These are phyloP conservation scores for Blastobotrys apis DNA, from an alignment of 1,139 yeast genomes.

Conservation along the genomic window DNA sequence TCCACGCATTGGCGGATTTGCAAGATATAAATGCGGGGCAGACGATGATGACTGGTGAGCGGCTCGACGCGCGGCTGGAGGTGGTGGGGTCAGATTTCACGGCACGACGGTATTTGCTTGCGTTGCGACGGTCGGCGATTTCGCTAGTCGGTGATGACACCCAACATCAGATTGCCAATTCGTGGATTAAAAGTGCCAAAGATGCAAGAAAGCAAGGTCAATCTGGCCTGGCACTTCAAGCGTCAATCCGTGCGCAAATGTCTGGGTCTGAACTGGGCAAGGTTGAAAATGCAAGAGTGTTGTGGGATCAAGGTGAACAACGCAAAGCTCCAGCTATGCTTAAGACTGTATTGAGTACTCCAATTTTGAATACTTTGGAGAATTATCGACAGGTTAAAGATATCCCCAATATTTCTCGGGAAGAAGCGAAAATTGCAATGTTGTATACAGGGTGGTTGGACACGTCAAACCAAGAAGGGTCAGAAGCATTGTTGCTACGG, in stretches of 20 bases:
- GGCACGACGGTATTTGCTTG: slow-evolving; percentile 36
- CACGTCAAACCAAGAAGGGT: slow-evolving; percentile 76
- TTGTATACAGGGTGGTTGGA: slow-evolving; percentile 89
- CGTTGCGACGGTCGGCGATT: slow-evolving; percentile 46
- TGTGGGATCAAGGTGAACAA: slow-evolving; percentile 90
- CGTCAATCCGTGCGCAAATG: slow-evolving; percentile 64
- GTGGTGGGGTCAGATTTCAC: slow-evolving; percentile 36
- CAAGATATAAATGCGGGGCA: slow-evolving; percentile 31
- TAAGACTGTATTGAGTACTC: slow-evolving; percentile 40
- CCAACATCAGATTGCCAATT: slow-evolving; percentile 42
- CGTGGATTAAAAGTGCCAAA: slow-evolving; percentile 58
- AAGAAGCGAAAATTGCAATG: slow-evolving; percentile 43
- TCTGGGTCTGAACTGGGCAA: slow-evolving; percentile 46
- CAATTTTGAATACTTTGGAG: slow-evolving; percentile 20
- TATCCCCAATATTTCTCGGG: slow-evolving; percentile 17
- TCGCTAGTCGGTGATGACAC: slow-evolving; percentile 35
- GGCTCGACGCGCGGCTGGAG: slow-evolving; percentile 33
- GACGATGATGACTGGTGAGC: slow-evolving; percentile 20
- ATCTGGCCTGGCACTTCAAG: slow-evolving; percentile 68
- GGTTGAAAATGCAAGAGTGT: slow-evolving; percentile 73
- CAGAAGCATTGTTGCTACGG: slow-evolving; percentile 66
- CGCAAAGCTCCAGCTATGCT: slow-evolving; percentile 76
- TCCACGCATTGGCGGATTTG: slow-evolving; percentile 72
- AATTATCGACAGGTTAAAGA: slow-evolving; percentile 10
- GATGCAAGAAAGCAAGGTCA: slow-evolving; percentile 67